Base-by-base conservation (phyloP, 75 land plant species). In the Pinus albicaulis region DNA sequence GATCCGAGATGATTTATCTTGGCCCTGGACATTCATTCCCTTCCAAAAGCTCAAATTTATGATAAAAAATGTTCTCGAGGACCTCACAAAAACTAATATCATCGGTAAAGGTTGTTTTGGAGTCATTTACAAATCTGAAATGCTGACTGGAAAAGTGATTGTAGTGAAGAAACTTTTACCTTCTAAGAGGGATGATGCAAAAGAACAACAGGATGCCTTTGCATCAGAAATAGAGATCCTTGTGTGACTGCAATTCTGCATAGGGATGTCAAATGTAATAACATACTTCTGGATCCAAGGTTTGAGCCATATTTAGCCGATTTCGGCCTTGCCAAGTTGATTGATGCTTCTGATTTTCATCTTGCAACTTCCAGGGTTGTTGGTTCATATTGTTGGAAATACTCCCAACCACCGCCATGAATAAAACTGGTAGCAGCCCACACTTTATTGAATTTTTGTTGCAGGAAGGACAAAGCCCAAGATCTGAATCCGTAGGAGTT, bases 61-160 rank as follows among this genome's bases (percentile, higher is more conserved):
- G 19, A 81, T 96, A 52, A 92, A 91, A 7, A 87, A 93, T 76
- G 89, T 96, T 53, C 72, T 96, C 58, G 89, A 87, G 56, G 86
- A 88, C 79, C 75, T 96, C 73, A 86, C 59, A 48, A 92, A 89
- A 44, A 83, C 82, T 24, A 96, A 93, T 77, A 77, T 96, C 5
- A 89, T 96, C 11, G 99, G 99, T 41, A 91, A 89, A 77, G 99
- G 99, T 13, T 87, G 85, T 53, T 96, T 96, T 0, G 99, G 99
- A 7, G 79, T 93, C 3, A 96, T 96, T 11, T 96, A 96, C 87
- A 93, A 84, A 68, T 96, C 91, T 19, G 92, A 89, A 61, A 90
- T 91, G 99, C 92, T 91, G 2, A 85, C 80, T 44, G 99, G 99
- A 5, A 96, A 96, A 58, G 52, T 88, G 64, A 85, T 96, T 61